Conservation (phyloP, 106 monocot species). For the Platanthera guangdongensis region DNA sequence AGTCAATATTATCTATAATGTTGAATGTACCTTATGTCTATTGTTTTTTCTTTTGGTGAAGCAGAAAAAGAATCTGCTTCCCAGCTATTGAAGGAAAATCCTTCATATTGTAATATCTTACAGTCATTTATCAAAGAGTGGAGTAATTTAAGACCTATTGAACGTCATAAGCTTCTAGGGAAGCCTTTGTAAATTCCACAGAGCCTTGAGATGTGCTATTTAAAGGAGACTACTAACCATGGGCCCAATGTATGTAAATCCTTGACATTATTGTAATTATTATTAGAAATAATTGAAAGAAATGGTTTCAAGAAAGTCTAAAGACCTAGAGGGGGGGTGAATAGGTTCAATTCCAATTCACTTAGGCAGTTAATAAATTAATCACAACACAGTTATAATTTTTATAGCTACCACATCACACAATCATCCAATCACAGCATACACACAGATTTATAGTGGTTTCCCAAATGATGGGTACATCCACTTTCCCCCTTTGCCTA, state of each 20-base stretch:
- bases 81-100: constrained; percentile 37
- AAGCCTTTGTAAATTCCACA: constrained; percentile 91
- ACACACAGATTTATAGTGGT: too few relatives aligned
- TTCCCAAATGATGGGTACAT: too few relatives aligned
- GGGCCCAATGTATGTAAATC: constrained; percentile 40
- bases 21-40: too few relatives aligned
- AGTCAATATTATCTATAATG: too few relatives aligned
- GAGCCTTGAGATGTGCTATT: constrained; percentile 65
- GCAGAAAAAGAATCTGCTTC: constrained; percentile 14
- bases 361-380: too few relatives aligned
- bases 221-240: constrained; percentile 74
- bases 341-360: too few relatives aligned
- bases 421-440: too few relatives aligned
- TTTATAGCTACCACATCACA: too few relatives aligned
- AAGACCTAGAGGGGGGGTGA: too few relatives aligned
- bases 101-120: constrained; percentile 38
- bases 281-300: neutral
- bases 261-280: neutral
- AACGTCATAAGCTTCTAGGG: constrained; percentile 71
- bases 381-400: too few relatives aligned
- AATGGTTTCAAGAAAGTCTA: too few relatives aligned
- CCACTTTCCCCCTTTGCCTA: too few relatives aligned
- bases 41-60: constrained; percentile 14
- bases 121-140: constrained; percentile 67
- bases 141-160: constrained; percentile 75